These are phyloP conservation scores for Rhodotorula babjevae DNA, from an alignment of 768 basidiomycete genomes.

Conservation along the genomic window DNA sequence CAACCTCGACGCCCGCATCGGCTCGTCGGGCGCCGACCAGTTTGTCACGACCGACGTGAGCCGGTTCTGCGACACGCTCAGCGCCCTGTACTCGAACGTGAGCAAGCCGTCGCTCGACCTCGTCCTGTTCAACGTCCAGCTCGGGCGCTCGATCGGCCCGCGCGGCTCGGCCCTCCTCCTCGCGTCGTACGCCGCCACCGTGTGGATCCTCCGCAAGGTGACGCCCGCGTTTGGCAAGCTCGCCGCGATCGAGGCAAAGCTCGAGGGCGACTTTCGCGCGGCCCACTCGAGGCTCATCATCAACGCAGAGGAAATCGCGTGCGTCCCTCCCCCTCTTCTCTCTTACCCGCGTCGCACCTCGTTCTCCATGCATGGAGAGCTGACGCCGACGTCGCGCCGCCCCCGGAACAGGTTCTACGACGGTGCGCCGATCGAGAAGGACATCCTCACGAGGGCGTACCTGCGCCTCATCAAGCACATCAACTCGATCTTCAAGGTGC, in stretches of 20 bases:
- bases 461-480: slow-evolving; percentile 75
- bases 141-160: slow-evolving; percentile 76
- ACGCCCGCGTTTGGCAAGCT: slow-evolving; percentile 85
- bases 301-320: slow-evolving; percentile 91
- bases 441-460: slow-evolving; percentile 74
- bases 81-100: slow-evolving; percentile 85
- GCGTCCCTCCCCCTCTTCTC: slow-evolving; percentile 45
- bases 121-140: slow-evolving; percentile 83
- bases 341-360: too few relatives aligned
- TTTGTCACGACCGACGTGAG: slow-evolving; percentile 82
- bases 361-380: too few relatives aligned
- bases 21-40: slow-evolving; percentile 36
- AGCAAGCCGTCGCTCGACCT: slow-evolving; percentile 88
- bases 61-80: slow-evolving; percentile 76
- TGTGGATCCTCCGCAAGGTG: slow-evolving; percentile 67
- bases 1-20: slow-evolving; percentile 41
- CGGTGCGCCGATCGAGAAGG: slow-evolving; percentile 74
- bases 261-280: slow-evolving; percentile 87
- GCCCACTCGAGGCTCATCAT: slow-evolving; percentile 80
- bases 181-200: slow-evolving; percentile 79
- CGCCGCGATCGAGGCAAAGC: slow-evolving; percentile 75
- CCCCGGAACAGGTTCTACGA: slow-evolving; percentile 94
- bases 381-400: too few relatives aligned
- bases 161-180: slow-evolving; percentile 77
- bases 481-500: slow-evolving; percentile 82